Percentiles rank a stretch among this genome's conserved stretches.
These are phyloP conservation scores for Phyllosticta citriasiana DNA, from an alignment of 2,329 filamentous ascomycete species.

Conservation along the genomic window DNA sequence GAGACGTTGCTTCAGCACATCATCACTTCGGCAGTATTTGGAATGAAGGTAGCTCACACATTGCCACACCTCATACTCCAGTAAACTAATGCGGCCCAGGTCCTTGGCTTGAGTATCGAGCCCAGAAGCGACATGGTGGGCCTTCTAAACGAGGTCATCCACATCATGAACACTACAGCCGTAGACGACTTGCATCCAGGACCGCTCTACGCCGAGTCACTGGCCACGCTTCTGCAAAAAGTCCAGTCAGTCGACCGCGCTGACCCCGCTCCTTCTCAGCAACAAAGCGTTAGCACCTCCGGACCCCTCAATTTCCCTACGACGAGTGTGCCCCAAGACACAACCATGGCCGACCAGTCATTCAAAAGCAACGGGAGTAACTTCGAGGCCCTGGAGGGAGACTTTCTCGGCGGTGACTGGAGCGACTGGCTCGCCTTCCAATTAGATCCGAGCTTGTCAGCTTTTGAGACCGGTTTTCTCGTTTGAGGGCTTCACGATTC, in stretches of 20 bases:
- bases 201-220: slow-evolving; percentile 1
- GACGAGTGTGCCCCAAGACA: not conserved
- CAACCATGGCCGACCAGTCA: not conserved
- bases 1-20: not conserved
- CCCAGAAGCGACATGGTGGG: slow-evolving; percentile 1
- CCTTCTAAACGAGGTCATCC: slow-evolving; percentile 2
- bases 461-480: slow-evolving; percentile 1
- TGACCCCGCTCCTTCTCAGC: not conserved
- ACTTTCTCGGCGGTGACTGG: slow-evolving; percentile 3
- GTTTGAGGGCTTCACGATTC: not conserved
- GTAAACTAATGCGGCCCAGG: not conserved
- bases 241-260: not conserved
- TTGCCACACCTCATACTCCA: too few species aligned
- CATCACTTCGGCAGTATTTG: not conserved
- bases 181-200: slow-evolving; percentile 6
- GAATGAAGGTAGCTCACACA: not conserved
- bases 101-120: slow-evolving; percentile 1
- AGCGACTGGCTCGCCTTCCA: slow-evolving; percentile 7
- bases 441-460: slow-evolving; percentile 1
- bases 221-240: slow-evolving; percentile 1
- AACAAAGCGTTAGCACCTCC: not conserved
- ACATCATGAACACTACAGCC: slow-evolving; percentile 1
- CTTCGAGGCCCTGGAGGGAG: not conserved
- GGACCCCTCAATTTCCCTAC: not conserved
- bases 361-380: not conserved